Base-by-base conservation (phyloP, 108 stramenopile species). In the Cylindrotheca fusiformis region DNA sequence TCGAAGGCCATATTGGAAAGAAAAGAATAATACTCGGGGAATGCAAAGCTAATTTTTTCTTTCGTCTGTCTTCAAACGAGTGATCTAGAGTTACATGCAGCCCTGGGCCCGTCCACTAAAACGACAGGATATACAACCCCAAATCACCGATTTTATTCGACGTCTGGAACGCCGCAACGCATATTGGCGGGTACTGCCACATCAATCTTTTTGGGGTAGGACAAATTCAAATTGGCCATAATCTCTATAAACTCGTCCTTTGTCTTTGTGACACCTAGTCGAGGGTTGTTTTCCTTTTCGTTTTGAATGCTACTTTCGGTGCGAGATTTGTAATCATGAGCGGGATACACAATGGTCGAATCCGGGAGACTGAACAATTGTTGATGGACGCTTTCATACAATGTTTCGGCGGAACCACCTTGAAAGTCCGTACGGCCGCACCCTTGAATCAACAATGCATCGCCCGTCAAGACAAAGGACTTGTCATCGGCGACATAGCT, bases 391-490 rank as follows among this genome's bases (percentile, higher is more conserved):
- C 74, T 79, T 1, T 84, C 65, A 63, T 86, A 95, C 17, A 95
- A 66, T 14, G 58, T 69, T 41, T 74, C 71, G 20, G 93, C 72
- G 27, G 63, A 74, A 8, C 96, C 96, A 20, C 82, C 85, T 58
- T 84, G 83, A 63, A 96, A 94, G 59, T 96, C 95, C 2, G 93
- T 92, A 30, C 90, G 76, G 14, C 93, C 94, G 68, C 88, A 88
- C 10, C 92, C 94, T 32, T 83, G 58, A 24, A 95, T 74, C 49
- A 95, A 62, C 25, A 97, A 55, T 0, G 88, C 68, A 68, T 97
- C 96, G 2, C 96, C 96, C 1, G 96, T 97, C 60, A 96, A 87
- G 25, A 93, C 93, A 48, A 82, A 81, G 44, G 76, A 88, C 48
- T 67, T 48, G 71, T 96, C 95, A 55, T 91, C 88, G 14, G 87